phyloP scores from a whole-genome alignment of 306 rosid genomes.

The Neltuma alba region DNA sequence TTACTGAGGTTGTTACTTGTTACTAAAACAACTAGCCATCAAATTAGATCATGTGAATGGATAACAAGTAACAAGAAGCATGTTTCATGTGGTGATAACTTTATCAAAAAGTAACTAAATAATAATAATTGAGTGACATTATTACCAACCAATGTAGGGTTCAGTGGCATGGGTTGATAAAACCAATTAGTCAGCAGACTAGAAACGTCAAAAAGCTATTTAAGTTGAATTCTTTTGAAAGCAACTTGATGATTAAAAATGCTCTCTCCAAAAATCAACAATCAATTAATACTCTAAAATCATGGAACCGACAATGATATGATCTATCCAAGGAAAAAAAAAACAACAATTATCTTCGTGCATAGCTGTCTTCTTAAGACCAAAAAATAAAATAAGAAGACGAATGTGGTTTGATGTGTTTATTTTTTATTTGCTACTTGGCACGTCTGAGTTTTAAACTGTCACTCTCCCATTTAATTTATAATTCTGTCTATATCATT shows the following conservation, averaged over 20 bases:
- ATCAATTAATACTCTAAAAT: neutral
- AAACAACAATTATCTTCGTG: neutral
- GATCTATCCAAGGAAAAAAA: too few species aligned
- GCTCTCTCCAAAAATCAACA: too few species aligned
- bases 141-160: neutral
- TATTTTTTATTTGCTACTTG: neutral
- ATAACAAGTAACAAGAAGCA: neutral
- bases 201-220: too few species aligned
- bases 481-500: too few species aligned
- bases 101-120: neutral
- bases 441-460: too few species aligned
- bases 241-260: too few species aligned
- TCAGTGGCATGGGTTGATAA: neutral
- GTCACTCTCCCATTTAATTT: too few species aligned
- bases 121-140: neutral
- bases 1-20: too few species aligned
- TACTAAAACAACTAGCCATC: too few species aligned
- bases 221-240: too few species aligned
- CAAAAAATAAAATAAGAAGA: neutral
- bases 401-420: neutral
- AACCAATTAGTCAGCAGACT: too few species aligned
- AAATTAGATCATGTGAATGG: neutral
- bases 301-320: neutral
- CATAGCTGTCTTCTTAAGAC: neutral
- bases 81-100: neutral